Evolutionary conservation across 2,329 filamentous ascomycete genomes (phyloP), one percentile per base, ranked within the genome.

Genomic region (Leptographium wingfieldii): DNA sequence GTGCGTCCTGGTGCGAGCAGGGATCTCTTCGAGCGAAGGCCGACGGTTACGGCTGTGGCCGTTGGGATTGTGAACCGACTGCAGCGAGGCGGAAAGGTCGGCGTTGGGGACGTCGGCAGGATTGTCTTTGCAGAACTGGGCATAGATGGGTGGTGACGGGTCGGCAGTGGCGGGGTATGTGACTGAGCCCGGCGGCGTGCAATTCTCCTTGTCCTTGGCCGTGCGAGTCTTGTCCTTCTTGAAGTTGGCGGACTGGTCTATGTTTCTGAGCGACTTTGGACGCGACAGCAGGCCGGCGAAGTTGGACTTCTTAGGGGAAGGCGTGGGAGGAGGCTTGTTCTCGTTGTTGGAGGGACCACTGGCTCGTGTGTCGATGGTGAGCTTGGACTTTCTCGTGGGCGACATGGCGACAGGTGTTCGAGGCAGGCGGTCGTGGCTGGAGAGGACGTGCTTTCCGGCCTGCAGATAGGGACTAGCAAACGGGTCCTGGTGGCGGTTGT

Each of bases 161-260:
- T 46, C 9, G 77, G 11, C 73, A 64, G 5, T 62, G 60, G 46
- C 61, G 52, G 59, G 63, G 43, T 19, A 10, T 58, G 61, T 5
- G 62, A n/a, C n/a, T 1, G 35, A 43, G 22, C n/a, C 54, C 4
- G 35, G 75, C 3, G 88, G 89, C 38, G 81, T 85, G 59, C 79
- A 80, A 70, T 96, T 96, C 72, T 96, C 91, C 73, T 95, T 95
- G 70, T 92, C 86, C 67, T 82, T 86, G 33, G 71, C 25, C 22
- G 19, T 35, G 12, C 61, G 59, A 3, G 46, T 49, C 58, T 59
- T 60, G 71, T 48, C 75, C 22, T 58, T 53, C 76, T 11, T 35
- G 48, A 43, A 56, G 59, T n/a, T 64, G 63, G 11, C 67, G 64
- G 4, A 33, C 61, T 77, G 79, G 63, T 82, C 80, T 29, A 87